Evolutionary conservation across 2,329 filamentous ascomycete species (phyloP), one percentile per base, ranked within the genome.

Genomic region (Rhytidhysteron rufulum): DNA sequence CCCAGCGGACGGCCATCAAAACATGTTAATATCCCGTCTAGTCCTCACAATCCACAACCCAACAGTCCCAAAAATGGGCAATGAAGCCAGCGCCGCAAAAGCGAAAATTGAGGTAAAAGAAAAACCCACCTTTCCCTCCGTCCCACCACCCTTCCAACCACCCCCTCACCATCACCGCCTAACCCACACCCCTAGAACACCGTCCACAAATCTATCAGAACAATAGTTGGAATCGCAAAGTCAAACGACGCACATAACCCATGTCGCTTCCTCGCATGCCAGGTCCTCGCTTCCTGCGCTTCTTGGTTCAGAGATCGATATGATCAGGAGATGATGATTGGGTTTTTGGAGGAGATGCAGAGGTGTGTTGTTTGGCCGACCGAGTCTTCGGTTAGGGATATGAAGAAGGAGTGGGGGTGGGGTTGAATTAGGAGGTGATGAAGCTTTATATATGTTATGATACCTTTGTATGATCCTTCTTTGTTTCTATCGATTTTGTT

Each of bases 341-440:
- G 48, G 22, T 55, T 53, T 33, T 34, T 55, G 15, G 47, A 51
- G 17, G 50, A 53, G 31, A 45, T 47, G 9, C 43, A 51, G 33
- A 6, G 33, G 3, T 31, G 33, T 24, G 41, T 44, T 25, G 48
- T 45, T 8, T 53, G 48, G 44, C 39, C 47, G 33, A 53, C 48
- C 15, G 24, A 39, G 17, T 18, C 34, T 16, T 41, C 49, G 9
- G 39, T 50, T 29, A 34, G 43, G 15, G 22, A 40, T 40, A 34
- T 53, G 16, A 42, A 31, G 22, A 38, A 39, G 21, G 38, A 49
- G 19, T 51, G 51, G 50, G 37, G 31, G 7, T 50, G 46, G 46
- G 24, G 33, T 35, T 32, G 25, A 29, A n/a, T n/a, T n/a, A n/a
- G n/a, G n/a, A n/a, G n/a, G n/a, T n/a, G n/a, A n/a, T n/a, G n/a